phyloP scores from a whole-genome alignment of 1,139 yeast genomes.

The Saccharomyces hybrid region DNA sequence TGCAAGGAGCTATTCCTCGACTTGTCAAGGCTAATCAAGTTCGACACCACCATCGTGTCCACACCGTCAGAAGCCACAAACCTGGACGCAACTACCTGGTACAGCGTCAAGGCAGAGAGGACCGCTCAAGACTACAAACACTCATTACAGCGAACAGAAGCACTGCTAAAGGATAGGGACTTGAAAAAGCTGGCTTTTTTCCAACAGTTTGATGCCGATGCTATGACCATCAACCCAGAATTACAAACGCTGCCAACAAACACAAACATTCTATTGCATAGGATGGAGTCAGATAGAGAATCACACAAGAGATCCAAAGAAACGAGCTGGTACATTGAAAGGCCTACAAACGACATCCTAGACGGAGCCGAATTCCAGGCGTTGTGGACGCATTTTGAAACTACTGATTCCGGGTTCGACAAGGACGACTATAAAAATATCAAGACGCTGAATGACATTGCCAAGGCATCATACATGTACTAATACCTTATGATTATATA shows the following conservation, averaged over 20 bases:
- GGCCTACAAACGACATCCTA: conserved; percentile 14
- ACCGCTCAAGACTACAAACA: neutral
- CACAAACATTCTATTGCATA: conserved; percentile 20
- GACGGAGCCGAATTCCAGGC: conserved; percentile 19
- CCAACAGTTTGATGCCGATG: conserved; percentile 5
- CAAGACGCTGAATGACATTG: conserved; percentile 15
- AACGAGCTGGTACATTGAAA: conserved; percentile 27
- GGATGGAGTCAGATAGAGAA: conserved; percentile 31
- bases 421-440: conserved; percentile 18
- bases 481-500: neutral
- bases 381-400: conserved; percentile 14
- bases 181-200: conserved; percentile 5
- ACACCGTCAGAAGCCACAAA: neutral
- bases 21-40: neutral
- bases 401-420: conserved; percentile 11
- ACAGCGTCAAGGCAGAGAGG: neutral
- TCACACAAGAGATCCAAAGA: conserved; percentile 31
- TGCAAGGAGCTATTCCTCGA: conserved; percentile 12
- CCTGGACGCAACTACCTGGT: neutral
- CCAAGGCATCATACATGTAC: conserved; percentile 4
- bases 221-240: conserved; percentile 1
- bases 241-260: conserved; percentile 9
- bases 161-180: conserved; percentile 11
- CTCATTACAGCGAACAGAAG: conserved; percentile 6
- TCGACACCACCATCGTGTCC: neutral